Base-by-base conservation (phyloP, 768 basidiomycete genomes). In the Russula sp. region DNA sequence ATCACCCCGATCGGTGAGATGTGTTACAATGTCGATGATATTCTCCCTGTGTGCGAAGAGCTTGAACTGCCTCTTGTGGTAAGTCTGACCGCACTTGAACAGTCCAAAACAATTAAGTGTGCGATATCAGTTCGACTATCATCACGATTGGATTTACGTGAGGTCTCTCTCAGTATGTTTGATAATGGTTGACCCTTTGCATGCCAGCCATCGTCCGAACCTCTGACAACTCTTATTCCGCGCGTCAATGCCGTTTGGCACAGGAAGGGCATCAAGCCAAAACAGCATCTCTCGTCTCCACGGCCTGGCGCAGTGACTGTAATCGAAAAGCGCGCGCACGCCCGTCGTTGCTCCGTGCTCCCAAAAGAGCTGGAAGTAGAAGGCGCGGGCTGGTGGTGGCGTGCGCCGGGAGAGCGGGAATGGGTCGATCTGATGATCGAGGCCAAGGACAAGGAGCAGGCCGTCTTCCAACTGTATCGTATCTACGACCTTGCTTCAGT, bases 371-470 rank as follows among this genome's bases (percentile, higher is more conserved):
- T 88, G 75, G 86, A 82, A 81, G 63, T 35, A 59, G 66, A 69
- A 41, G 58, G 63, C 41, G 59, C 59, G 18, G 58, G 57, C 35
- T 65, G 60, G 65, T 54, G 60, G 50, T 64, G 63, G 61, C 45
- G 69, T 65, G 42, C 22, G 39, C 3, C 25, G 3, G 22, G 20
- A 13, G 47, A 56, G 22, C 48, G 42, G n/a, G 61, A 60, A 38
- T 43, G 68, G 59, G 64, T 79, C 69, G 92, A 95, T 74, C 69
- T 95, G 66, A 93, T 95, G 93, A 92, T 94, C 61, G 93, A 95
- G 73, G 91, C 91, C 3, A 92, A 93, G 71, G 90, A 90, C 72
- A 90, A 94, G 74, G 94, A 96, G 71, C 94, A 95, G 70, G 94
- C 93, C 1, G 93, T 97, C 6, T 80, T 97, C 59, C 84, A 95